These are phyloP conservation scores for Pseudogymnoascus sp. DNA, from an alignment of 2,329 filamentous ascomycete genomes.

Conservation along the genomic window DNA sequence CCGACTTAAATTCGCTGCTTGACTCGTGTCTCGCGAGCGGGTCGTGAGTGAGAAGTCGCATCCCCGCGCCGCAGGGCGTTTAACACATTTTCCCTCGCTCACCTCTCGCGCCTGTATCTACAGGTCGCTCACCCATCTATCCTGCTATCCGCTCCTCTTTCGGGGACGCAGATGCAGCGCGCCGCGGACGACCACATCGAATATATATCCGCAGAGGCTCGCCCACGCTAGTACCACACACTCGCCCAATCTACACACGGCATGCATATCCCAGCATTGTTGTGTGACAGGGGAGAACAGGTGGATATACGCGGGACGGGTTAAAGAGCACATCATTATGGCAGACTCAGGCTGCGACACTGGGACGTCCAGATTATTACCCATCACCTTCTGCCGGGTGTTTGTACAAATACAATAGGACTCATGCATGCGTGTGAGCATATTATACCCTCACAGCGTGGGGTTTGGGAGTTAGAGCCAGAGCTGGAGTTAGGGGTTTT, in stretches of 20 bases:
- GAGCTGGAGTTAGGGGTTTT: background rate
- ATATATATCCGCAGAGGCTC: background rate
- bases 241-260: background rate
- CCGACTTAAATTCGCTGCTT: slow-evolving; percentile 48
- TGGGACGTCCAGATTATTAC: background rate
- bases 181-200: background rate
- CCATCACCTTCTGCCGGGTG: background rate
- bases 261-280: background rate
- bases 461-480: background rate
- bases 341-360: background rate
- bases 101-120: background rate
- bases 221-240: background rate
- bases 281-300: background rate
- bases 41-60: background rate
- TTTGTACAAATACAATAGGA: background rate
- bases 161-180: background rate
- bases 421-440: background rate
- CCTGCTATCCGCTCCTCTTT: background rate
- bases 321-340: background rate
- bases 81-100: background rate
- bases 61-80: background rate
- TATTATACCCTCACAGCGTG: background rate
- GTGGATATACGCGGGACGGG: background rate
- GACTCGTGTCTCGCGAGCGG: slow-evolving; percentile 19
- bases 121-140: background rate